Conservation (phyloP, 371 early-diverging fungal species). For the Lichtheimia ramosa region DNA sequence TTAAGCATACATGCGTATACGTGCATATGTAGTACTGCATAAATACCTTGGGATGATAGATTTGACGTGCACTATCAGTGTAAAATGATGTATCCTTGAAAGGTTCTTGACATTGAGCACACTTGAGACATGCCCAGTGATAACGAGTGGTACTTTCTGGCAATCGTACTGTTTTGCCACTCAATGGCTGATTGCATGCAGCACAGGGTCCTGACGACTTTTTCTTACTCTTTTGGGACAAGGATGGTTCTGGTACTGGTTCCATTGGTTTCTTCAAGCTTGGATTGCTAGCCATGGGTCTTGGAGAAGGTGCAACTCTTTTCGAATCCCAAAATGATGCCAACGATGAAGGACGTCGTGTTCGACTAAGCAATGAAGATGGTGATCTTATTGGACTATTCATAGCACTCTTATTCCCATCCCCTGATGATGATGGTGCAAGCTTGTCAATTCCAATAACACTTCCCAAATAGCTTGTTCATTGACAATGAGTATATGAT, state of each 20-base stretch:
- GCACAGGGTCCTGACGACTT: slow-evolving; percentile 16
- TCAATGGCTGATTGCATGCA: slow-evolving; percentile 27
- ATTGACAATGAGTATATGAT: not conserved
- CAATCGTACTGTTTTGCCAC: slow-evolving; percentile 31
- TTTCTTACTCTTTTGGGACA: not conserved
- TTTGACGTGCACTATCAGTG: slow-evolving; percentile 18
- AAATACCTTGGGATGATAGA: slow-evolving; percentile 39
- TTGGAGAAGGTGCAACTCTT: slow-evolving; percentile 1
- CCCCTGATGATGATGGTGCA: not conserved
- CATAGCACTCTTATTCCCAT: not conserved
- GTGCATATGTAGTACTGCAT: not conserved
- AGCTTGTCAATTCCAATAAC: slow-evolving; percentile 12
- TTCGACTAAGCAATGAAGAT: not conserved
- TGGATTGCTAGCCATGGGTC: not conserved
- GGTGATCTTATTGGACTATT: not conserved
- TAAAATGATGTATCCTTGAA: slow-evolving; percentile 34
- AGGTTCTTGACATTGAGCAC: slow-evolving; percentile 26
- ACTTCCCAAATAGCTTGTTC: slow-evolving; percentile 17
- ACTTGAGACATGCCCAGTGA: slow-evolving; percentile 41
- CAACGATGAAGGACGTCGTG: not conserved
- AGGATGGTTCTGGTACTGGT: not conserved
- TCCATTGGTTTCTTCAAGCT: not conserved
- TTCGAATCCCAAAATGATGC: slow-evolving; percentile 1
- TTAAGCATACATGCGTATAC: not conserved
- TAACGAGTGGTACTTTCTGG: slow-evolving; percentile 28